Evolutionary conservation across 352 stramenopile species (phyloP), one percentile per base, ranked within the genome.

Genomic region (Thalassiosira ordinaria): DNA sequence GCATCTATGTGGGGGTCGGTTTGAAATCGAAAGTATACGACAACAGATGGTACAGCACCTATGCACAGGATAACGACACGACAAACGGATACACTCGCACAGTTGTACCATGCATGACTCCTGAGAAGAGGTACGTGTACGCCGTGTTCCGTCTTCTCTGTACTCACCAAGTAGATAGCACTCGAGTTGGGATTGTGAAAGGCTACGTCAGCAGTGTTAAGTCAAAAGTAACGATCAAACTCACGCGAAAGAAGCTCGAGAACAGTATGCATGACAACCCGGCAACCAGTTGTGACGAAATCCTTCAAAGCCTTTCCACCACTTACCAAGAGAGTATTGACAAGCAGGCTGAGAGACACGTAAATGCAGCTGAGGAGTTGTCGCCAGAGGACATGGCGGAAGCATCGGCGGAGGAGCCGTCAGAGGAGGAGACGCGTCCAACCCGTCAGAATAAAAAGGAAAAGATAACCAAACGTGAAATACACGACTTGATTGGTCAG

Each of bases 1-100:
- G 57, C 22, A 2, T 16, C 35, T 55, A 53, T 53, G 39, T 67
- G 1, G 57, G 57, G 37, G 18, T 67, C 20, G 18, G 57, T 20
- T 14, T 53, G 37, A 29, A 16, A 18, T 55, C 6, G 6, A 67
- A 67, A 47, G 1, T n/a, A 51, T 55, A 37, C 22, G 13, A 9
- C 18, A 7, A 37, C 16, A 11, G n/a, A 16, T 67, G 24, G 35
- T 60, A 39, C 51, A 39, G 20, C 2, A 49, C 29, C 16, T 29
- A 31, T 2, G 27, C 1, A 1, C 16, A 49, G 18, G 27, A 13
- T 26, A 18, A 46, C 4, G 18, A 26, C 1, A 7, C n/a, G 3
- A 1, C 4, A 9, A n/a, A 27, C 11, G 13, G 22, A 29, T 64
- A 46, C 16, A 49, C 27, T 8, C 4, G 8, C 6, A 39, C 9